Evolutionary conservation across 768 basidiomycete genomes (phyloP).

Genomic region (Amyloporia xantha): DNA sequence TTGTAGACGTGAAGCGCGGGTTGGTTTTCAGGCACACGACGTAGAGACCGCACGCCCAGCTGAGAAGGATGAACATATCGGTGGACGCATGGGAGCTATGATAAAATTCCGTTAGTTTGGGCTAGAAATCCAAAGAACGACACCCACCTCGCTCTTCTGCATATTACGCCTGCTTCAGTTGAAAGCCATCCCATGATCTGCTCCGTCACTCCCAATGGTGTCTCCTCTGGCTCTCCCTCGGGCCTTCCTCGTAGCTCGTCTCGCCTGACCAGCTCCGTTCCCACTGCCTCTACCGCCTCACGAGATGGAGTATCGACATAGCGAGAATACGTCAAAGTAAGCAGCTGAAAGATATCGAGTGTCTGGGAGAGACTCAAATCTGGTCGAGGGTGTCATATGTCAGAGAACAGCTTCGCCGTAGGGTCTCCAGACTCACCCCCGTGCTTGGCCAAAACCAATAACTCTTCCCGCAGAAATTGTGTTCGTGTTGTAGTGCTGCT

Average conservation of each 20-base stretch:
- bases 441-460: conserved; percentile 49
- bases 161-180: conserved; percentile 53
- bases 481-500: conserved; percentile 48
- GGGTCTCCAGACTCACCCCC: conserved; percentile 35
- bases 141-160: conserved; percentile 54
- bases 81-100: conserved; percentile 38
- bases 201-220: conserved; percentile 55
- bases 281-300: conserved; percentile 63
- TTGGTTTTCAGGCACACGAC: conserved; percentile 40
- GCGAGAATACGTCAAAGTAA: conserved; percentile 72
- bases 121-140: neutral
- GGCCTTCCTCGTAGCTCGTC: conserved; percentile 48
- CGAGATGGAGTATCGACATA: conserved; percentile 70
- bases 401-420: neutral
- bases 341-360: conserved; percentile 63
- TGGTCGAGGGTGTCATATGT: conserved; percentile 24
- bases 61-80: conserved; percentile 62
- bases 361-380: conserved; percentile 55
- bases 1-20: conserved; percentile 38
- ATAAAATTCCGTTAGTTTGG: neutral
- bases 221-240: conserved; percentile 33
- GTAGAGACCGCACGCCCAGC: conserved; percentile 66
- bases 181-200: conserved; percentile 73
- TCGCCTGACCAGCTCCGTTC: conserved; percentile 53
- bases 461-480: conserved; percentile 57